phyloP scores from a whole-genome alignment of 1,139 yeast genomes.

The Magnusiomyces ingens region DNA sequence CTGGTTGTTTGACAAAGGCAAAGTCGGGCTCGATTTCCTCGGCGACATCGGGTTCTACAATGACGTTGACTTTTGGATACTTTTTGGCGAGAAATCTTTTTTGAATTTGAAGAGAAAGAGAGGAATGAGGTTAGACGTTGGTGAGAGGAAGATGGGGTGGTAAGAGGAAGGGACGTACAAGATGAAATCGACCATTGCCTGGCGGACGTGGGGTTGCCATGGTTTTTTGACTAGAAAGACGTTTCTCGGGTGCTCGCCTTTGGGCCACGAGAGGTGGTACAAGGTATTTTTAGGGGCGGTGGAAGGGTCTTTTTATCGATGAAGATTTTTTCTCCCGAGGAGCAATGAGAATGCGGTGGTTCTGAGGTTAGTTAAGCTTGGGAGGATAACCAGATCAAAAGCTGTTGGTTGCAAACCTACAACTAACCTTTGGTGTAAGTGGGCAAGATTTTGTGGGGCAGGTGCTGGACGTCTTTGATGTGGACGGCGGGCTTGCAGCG shows the following conservation, averaged over 20 bases:
- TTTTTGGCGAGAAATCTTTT: conserved; percentile 28
- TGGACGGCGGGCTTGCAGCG: not conserved
- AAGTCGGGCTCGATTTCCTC: conserved; percentile 50
- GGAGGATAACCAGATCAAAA: too few species aligned
- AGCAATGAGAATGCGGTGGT: too few species aligned
- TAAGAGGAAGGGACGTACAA: conserved; percentile 27
- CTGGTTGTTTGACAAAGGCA: conserved; percentile 25
- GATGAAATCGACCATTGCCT: conserved; percentile 62
- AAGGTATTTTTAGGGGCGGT: not conserved
- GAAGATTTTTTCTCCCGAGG: too few species aligned
- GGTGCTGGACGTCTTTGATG: not conserved
- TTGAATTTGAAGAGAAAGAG: conserved; percentile 7
- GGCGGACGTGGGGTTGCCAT: conserved; percentile 57
- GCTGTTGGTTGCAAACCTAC: too few species aligned
- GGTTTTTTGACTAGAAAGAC: conserved; percentile 81
- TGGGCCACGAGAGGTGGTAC: conserved; percentile 18
- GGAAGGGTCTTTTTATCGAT: not conserved
- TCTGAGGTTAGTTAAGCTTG: too few species aligned
- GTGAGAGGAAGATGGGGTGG: not conserved
- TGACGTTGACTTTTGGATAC: conserved; percentile 68
- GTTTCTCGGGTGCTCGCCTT: conserved; percentile 47
- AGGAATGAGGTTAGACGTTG: too few species aligned
- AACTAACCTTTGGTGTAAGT: not conserved
- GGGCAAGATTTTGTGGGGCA: not conserved
- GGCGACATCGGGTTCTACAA: conserved; percentile 70